Base-by-base conservation (phyloP, 1,284 basidiomycete species). In the Acaromyces ingoldii region DNA sequence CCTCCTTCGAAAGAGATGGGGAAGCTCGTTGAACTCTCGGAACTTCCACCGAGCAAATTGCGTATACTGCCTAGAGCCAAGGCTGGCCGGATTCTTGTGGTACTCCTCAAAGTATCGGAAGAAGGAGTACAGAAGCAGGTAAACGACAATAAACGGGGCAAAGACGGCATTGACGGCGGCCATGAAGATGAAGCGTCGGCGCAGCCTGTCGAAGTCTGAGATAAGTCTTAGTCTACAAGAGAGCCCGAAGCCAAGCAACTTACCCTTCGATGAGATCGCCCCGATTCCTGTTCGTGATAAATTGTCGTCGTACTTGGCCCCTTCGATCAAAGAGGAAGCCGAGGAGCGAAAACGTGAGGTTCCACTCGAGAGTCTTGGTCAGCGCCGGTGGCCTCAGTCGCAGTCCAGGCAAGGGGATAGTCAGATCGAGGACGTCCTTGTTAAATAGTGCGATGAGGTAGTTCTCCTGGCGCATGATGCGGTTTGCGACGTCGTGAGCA, bases 51-150 rank as follows among this genome's bases (percentile, higher is more conserved):
- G 85, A 0, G 92, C 93, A 62, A 89, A 91, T 1, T 86, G 87
- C 0, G 93, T 98, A 71, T 97, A 99, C 60, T 88, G 84, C 33
- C 95, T 83, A 3, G 87, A 85, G 22, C 91, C 88, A 43, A 97
- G 89, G 0, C 88, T 87, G 0, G 92, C 93, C 1, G 93, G 93
- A 70, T 98, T 90, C 78, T 96, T 92, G 82, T 92, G 93, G 72
- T 96, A 97, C 80, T 98, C 91, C 49, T 97, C 93, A 65, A 98
- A 98, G 77, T 99, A 98, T 13, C 92, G 88, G 81, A 99, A 98
- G 82, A 99, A 99, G 1, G 91, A 97, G 76, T 95, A 98, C 83
- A 96, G 87, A 39, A 96, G 77, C 39, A 96, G 82, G 77, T 97
- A 98, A n/a, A 92, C 78, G 30, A 98, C 88, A 67, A 99, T 97